These are phyloP conservation scores for Picea sitchensis DNA, from an alignment of 75 land plant genomes.

Conservation along the genomic window DNA sequence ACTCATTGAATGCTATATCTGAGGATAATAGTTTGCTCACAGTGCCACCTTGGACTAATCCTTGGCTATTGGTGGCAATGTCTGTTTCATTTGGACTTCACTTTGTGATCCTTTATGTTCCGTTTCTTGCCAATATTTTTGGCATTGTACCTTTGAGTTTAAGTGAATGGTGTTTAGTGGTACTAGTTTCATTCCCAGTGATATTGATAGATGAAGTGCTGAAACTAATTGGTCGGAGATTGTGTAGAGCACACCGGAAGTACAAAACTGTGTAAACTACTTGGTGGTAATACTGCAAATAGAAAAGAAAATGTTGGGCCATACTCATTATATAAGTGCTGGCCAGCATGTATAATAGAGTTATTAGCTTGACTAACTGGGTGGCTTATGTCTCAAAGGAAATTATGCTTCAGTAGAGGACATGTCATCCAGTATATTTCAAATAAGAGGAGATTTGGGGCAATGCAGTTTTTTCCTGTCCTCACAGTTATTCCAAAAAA, in stretches of 20 bases:
- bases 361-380: too few relatives aligned
- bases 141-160: conserved; percentile 80
- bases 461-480: too few relatives aligned
- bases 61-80: conserved; percentile 91
- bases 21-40: conserved; percentile 75
- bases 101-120: conserved; percentile 74
- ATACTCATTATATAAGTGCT: too few relatives aligned
- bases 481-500: too few relatives aligned
- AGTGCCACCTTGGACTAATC: conserved; percentile 95
- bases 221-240: conserved; percentile 61
- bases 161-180: conserved; percentile 80
- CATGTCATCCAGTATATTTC: too few relatives aligned
- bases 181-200: conserved; percentile 75
- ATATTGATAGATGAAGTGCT: conserved; percentile 81
- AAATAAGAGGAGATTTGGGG: too few relatives aligned
- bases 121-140: conserved; percentile 73
- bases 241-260: conserved; percentile 19
- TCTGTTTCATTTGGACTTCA: conserved; percentile 74
- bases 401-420: too few relatives aligned
- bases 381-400: too few relatives aligned
- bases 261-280: conserved; percentile 38
- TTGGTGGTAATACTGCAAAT: too few relatives aligned
- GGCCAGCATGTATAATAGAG: too few relatives aligned
- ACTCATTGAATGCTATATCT: conserved; percentile 87
- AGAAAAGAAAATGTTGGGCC: too few relatives aligned